Evolutionary conservation across 2,329 filamentous ascomycete species (phyloP), one percentile per base, ranked within the genome.

Genomic region (Arthrobotrys megalospora): DNA sequence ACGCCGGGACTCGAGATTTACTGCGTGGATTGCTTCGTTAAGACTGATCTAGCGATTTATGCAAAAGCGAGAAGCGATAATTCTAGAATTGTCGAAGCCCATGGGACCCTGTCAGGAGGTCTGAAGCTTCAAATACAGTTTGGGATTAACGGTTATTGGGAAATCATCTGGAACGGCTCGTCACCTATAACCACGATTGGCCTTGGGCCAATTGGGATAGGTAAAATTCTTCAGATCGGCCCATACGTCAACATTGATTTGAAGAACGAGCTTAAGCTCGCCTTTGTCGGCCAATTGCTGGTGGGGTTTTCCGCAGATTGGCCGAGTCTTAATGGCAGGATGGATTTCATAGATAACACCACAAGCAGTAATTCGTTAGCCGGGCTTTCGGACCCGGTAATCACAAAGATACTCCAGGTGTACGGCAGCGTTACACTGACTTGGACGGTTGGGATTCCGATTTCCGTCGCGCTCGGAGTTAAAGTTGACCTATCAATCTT

Each of bases 401-500:
- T 60, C 1, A 60, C 55, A 11, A 60, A 60, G 55, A 43, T 60
- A 6, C 4, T 43, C 1, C 55, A 60, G 28, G 55, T 60, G 6
- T 60, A 60, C 21, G 55, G 55, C 7, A 60, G 34, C n/a, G 55
- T 43, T 6, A 60, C 55, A 0, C 19, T 60, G 0, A 60, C 55
- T 10, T 60, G 55, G 55, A 60, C 55, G n/a, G 19, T 60, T 16
- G 55, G 55, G 55, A 19, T 60, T 7, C 55, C 55, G 34, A 4
- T 60, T 38, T 21, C 34, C 1, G 4, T 60, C 2, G 34, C 55
- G 3, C 8, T 60, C 5, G 55, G 55, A 16, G 32, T 21, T 3
- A 21, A 19, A 12, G 28, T 60, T 34, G 12, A 53, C 8, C 11
- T 14, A 0, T 12, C 12, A 12, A 1, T 34, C 2, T 32, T 53